phyloP scores from a whole-genome alignment of 441 rosid species.

The Macaranga tanarius region DNA sequence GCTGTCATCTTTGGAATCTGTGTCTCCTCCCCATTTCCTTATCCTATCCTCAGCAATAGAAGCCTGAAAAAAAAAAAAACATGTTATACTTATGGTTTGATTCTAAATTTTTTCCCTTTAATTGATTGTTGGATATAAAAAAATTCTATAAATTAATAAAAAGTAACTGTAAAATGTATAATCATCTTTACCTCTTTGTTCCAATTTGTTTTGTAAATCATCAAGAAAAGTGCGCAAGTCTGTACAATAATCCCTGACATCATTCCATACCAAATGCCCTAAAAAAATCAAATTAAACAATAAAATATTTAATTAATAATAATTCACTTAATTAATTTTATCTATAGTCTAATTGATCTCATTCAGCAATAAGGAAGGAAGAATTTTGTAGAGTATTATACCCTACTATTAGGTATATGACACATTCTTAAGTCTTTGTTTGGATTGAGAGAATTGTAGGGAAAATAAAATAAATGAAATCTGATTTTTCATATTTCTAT shows the following conservation, averaged over 20 bases:
- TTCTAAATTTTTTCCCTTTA: neutral
- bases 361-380: no score
- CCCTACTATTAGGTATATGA: no score
- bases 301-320: neutral
- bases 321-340: no score
- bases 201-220: conserved; percentile 56
- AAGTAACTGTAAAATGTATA: neutral
- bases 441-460: no score
- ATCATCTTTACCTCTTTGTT: conserved; percentile 38
- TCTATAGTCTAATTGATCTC: no score
- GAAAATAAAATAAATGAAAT: no score
- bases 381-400: no score
- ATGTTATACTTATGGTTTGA: neutral
- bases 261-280: conserved; percentile 70
- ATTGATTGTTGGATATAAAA: neutral
- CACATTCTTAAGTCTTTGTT: no score
- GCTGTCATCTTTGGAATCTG: conserved; percentile 2
- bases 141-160: no score
- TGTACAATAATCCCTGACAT: conserved; percentile 42
- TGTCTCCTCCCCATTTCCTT: conserved; percentile 51
- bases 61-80: conserved; percentile 36
- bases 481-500: no score
- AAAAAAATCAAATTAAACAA: neutral
- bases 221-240: conserved; percentile 33
- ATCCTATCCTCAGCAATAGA: conserved; percentile 53